Evolutionary conservation across 768 basidiomycete species (phyloP).

Genomic region (Phanerochaete sordida): DNA sequence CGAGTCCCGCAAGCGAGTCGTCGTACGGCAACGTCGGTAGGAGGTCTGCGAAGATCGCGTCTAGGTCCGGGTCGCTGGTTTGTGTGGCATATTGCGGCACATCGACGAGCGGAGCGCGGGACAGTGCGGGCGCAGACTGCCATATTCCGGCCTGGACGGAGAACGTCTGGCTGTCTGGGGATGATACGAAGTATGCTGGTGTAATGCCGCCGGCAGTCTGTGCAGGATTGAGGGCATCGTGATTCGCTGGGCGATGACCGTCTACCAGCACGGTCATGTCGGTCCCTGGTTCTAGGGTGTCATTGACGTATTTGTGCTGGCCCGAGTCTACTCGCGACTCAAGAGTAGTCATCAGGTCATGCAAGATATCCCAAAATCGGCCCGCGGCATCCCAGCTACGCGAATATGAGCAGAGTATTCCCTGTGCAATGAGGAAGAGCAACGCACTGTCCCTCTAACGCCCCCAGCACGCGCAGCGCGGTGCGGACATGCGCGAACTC

Average conservation of each 20-base stretch:
- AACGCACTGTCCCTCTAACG: conserved; percentile 31
- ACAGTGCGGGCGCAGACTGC: too few species aligned
- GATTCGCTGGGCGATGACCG: too few species aligned
- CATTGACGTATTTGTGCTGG: too few species aligned
- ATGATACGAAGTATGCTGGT: too few species aligned
- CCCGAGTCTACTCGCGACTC: too few species aligned
- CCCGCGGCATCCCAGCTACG: conserved; percentile 49
- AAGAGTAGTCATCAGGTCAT: conserved; percentile 39
- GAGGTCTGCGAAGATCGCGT: background rate
- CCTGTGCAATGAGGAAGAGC: conserved; percentile 11
- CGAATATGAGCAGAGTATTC: too few species aligned
- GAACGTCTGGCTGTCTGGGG: too few species aligned
- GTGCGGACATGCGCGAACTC: too few species aligned
- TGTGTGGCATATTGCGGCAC: background rate
- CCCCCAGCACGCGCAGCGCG: conserved; percentile 39
- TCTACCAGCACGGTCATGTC: too few species aligned
- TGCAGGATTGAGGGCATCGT: background rate
- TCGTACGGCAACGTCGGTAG: background rate
- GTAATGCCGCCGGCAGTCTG: background rate
- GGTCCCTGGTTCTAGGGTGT: too few species aligned
- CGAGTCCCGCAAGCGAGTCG: background rate
- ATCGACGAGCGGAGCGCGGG: too few species aligned
- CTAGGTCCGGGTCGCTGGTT: background rate
- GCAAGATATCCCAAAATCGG: conserved; percentile 61
- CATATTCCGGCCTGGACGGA: too few species aligned